These are phyloP conservation scores for Coemansia sp. DNA, from an alignment of 192 early-diverging fungal genomes.

Conservation along the genomic window DNA sequence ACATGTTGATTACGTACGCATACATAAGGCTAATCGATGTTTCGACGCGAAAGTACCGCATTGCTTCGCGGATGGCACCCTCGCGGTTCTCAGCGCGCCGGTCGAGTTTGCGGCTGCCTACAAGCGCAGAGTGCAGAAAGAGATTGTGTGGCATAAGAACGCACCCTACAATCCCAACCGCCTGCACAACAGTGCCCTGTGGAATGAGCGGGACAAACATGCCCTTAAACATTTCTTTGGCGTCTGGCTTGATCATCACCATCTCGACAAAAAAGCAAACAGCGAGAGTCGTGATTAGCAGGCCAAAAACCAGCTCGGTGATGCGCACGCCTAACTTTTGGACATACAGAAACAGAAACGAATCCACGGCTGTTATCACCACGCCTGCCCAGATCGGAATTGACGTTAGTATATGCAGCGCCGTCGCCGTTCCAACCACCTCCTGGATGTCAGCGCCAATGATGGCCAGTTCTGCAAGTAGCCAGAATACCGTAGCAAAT, in stretches of 20 bases:
- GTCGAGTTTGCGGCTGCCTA: conserved; percentile 63
- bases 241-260: conserved; percentile 60
- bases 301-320: conserved; percentile 76
- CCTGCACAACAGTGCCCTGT: conserved; percentile 59
- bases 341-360: conserved; percentile 74
- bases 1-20: conserved; percentile 73
- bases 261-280: conserved; percentile 79
- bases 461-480: conserved; percentile 67
- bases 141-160: conserved; percentile 92
- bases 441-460: conserved; percentile 75
- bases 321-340: conserved; percentile 65
- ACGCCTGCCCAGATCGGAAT: conserved; percentile 77
- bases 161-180: conserved; percentile 67
- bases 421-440: conserved; percentile 89
- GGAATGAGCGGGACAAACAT: conserved; percentile 65
- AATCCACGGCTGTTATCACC: conserved; percentile 79
- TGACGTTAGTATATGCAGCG: conserved; percentile 74
- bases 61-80: conserved; percentile 67
- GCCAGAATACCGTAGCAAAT: conserved; percentile 57
- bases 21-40: conserved; percentile 59
- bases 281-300: conserved; percentile 70
- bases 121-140: conserved; percentile 83
- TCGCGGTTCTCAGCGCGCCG: conserved; percentile 49
- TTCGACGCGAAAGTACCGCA: conserved; percentile 69
- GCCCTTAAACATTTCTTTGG: conserved; percentile 57